phyloP scores from a whole-genome alignment of 2,329 filamentous ascomycete species.

The Metarhizium anisopliae region DNA sequence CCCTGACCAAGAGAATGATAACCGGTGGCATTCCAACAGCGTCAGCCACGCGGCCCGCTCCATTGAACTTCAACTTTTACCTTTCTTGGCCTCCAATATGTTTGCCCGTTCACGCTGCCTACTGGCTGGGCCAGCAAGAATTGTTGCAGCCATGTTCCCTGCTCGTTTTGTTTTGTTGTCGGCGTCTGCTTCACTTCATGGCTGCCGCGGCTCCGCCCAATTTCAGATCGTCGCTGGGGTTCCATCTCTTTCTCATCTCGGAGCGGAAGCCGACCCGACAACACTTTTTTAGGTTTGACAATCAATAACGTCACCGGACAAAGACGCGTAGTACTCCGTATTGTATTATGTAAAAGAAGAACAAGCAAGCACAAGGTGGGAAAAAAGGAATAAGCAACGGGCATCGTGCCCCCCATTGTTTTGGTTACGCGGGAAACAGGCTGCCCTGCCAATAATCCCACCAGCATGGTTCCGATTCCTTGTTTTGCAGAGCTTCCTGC shows the following conservation, averaged over 20 bases:
- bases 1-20: too few species aligned
- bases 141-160: background rate
- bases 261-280: background rate
- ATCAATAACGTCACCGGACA: background rate
- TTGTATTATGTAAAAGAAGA: too few species aligned
- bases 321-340: too few species aligned
- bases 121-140: background rate
- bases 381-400: background rate
- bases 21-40: background rate
- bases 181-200: background rate
- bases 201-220: background rate
- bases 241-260: background rate
- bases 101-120: background rate
- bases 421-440: background rate
- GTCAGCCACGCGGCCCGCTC: background rate
- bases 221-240: background rate
- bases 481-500: background rate
- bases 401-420: background rate
- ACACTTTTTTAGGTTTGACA: background rate
- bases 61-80: background rate
- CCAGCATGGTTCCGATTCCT: background rate
- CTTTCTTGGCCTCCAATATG: background rate
- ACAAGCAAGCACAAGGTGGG: too few species aligned
- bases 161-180: background rate
- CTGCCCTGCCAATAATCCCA: background rate